These are phyloP conservation scores for Aspergillus niger DNA, from an alignment of 2,329 filamentous ascomycete species.

Conservation along the genomic window DNA sequence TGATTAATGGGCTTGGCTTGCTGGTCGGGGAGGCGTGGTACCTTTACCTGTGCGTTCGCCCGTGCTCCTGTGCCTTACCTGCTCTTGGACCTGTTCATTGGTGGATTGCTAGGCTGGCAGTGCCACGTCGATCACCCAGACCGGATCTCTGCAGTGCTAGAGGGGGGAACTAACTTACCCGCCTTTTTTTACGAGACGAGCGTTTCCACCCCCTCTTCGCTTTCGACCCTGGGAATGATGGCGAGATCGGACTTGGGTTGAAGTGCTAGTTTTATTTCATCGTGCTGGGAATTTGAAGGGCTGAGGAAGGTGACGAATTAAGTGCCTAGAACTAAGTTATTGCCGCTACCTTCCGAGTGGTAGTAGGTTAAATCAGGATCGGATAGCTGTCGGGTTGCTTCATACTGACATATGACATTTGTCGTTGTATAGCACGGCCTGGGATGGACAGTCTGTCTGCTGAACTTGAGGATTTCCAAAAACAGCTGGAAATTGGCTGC, in stretches of 20 bases:
- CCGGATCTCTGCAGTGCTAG: not conserved
- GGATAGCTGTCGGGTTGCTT: not conserved
- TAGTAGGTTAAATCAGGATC: not conserved
- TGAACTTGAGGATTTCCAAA: not conserved
- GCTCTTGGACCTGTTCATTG: not conserved
- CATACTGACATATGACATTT: not conserved
- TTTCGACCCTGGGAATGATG: not conserved
- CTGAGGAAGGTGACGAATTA: not conserved
- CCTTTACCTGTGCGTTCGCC: not conserved
- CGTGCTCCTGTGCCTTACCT: conserved; percentile 4
- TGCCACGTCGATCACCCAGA: conserved; percentile 14
- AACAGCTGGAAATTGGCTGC: not conserved
- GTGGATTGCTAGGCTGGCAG: conserved; percentile 1
- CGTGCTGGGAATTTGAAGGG: not conserved
- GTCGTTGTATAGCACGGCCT: not conserved
- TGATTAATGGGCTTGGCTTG: not conserved
- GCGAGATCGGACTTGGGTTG: not conserved
- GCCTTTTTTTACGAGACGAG: not conserved
- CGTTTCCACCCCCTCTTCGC: not conserved
- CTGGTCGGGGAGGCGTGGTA: conserved; percentile 1
- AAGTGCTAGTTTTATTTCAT: not conserved
- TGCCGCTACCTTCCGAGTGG: not conserved
- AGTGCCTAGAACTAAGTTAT: not conserved
- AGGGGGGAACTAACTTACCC: not conserved
- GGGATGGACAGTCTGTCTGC: not conserved